Percentiles rank a stretch among this genome's conserved stretches.
These are phyloP conservation scores for Erythrophleum fordii DNA, from an alignment of 306 rosid species.

Conservation along the genomic window DNA sequence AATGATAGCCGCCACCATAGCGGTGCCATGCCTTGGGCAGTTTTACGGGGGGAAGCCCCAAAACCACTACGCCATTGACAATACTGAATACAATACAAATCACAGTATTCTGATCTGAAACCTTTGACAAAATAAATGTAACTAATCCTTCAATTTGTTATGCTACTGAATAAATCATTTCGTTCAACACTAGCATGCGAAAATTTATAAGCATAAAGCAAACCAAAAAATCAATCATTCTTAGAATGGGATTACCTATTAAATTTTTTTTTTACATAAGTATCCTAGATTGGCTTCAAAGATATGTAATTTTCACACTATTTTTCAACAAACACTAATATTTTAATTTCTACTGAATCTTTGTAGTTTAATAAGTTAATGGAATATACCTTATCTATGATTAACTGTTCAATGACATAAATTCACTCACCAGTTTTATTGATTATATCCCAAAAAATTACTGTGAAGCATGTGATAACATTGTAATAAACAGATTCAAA, in stretches of 20 bases:
- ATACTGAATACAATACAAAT: not conserved
- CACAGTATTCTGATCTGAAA: not conserved
- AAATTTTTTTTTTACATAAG: not conserved
- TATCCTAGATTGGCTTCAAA: not conserved
- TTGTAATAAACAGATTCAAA: conserved; percentile 24
- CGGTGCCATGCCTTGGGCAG: not conserved
- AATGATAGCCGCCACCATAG: not conserved
- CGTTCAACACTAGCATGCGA: not conserved
- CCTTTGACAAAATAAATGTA: not conserved
- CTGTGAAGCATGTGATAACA: conserved; percentile 17
- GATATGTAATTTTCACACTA: not conserved
- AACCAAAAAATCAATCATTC: not conserved
- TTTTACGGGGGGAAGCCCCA: not conserved
- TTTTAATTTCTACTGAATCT: not conserved
- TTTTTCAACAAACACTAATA: not conserved
- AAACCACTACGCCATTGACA: not conserved
- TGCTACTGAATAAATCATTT: not conserved
- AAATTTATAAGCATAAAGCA: not conserved
- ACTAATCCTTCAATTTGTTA: not conserved
- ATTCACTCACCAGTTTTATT: conserved; percentile 12
- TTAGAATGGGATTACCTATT: not conserved
- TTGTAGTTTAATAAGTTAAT: not conserved
- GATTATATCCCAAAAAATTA: not conserved
- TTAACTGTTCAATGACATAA: not conserved
- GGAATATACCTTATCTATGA: not conserved